Base-by-base conservation (phyloP, 768 basidiomycete genomes). In the button mushroom (Agaricus bisporus) region DNA sequence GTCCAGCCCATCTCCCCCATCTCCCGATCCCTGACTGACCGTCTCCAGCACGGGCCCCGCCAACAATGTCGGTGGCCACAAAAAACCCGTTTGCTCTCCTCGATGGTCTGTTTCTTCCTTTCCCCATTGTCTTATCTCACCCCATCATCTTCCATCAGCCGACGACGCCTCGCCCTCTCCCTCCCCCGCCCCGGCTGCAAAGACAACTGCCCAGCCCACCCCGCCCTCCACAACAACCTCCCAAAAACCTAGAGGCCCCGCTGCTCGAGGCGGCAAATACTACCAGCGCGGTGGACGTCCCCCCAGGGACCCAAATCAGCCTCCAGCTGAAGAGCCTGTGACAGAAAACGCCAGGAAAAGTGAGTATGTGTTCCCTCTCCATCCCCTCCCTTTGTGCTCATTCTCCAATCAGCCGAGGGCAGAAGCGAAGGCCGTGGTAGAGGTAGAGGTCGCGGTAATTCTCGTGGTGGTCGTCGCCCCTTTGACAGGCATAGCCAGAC, bases 401-500 rank as follows among this genome's bases (percentile, higher is more conserved):
- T 32, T 32, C 11, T 11, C 8, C 7, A 11, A 3, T 32, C 32
- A 32, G 32, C 11, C 11, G 32, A 32, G 5, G 32, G 32, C 32
- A 2, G 57, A 75, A 77, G 66, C 68, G 80, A 81, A 25, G 71
- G 73, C 54, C 75, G 78, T 63, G 77, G 73, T 51, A 78, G 79
- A 41, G 70, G 81, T 62, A 70, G 75, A 39, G 72, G 77, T 49
- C 76, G 78, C 49, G 72, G 76, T 58, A 76, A 70, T 58, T 68
- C 67, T 61, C 75, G 82, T 37, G 80, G 84, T 59, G 82, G 81
- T 54, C 87, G 87, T 56, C 85, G 91, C 67, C 74, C 81, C 58
- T 90, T 82, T 66, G 94, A 95, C 75, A 88, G 78, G 71, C 91
- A 93, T 70, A 89, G 86, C 62, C 81, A 80, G 64, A 91, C 91